phyloP scores from a whole-genome alignment of 305 asterid genomes.

The Striga hermonthica region DNA sequence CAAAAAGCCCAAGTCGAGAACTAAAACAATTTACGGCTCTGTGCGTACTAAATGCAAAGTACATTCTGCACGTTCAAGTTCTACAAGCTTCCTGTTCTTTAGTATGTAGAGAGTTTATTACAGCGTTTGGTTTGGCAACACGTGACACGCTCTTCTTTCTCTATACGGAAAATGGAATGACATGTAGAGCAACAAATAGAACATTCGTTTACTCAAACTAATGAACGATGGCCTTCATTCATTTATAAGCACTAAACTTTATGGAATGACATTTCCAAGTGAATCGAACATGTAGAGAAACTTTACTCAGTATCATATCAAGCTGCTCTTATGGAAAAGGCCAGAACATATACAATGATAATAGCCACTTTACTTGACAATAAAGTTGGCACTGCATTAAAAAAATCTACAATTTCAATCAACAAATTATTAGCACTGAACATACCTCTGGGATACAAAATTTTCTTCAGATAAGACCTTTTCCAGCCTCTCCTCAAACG shows the following conservation, averaged over 20 bases:
- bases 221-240: too few species aligned
- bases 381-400: neutral
- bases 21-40: neutral
- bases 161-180: too few species aligned
- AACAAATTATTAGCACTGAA: neutral
- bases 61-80: neutral
- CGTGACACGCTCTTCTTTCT: too few species aligned
- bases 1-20: neutral
- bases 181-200: too few species aligned
- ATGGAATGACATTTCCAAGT: neutral
- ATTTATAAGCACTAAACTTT: neutral
- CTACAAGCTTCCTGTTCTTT: neutral
- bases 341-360: neutral
- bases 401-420: neutral
- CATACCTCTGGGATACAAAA: conserved; percentile 58
- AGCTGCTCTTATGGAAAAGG: neutral
- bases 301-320: neutral
- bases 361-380: neutral
- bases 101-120: too few species aligned
- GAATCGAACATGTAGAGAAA: neutral
- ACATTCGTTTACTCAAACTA: too few species aligned
- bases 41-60: neutral
- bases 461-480: conserved; percentile 77
- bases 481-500: conserved; percentile 91
- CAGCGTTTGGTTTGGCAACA: too few species aligned